These are phyloP conservation scores for Fusarium cicatricum DNA, from an alignment of 2,329 filamentous ascomycete species.

Conservation along the genomic window DNA sequence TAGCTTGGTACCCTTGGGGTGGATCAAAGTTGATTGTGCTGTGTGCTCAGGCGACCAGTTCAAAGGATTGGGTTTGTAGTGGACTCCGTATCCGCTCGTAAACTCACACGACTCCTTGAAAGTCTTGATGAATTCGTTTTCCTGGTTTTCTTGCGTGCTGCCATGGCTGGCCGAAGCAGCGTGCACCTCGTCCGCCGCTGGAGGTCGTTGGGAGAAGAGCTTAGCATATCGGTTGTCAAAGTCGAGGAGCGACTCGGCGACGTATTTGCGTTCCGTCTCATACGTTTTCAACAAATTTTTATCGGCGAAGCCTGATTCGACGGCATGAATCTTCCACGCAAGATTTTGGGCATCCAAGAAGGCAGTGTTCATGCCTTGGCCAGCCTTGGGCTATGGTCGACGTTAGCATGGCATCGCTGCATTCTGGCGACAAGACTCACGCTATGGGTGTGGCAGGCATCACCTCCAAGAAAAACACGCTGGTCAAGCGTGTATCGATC, in stretches of 20 bases:
- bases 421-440: slow-evolving; percentile 57
- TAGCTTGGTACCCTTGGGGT: slow-evolving; percentile 70
- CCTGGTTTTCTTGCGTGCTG: slow-evolving; percentile 51
- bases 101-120: slow-evolving; percentile 95
- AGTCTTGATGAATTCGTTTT: slow-evolving; percentile 85
- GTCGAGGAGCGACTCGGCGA: slow-evolving; percentile 83
- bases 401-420: slow-evolving; percentile 14
- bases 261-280: slow-evolving; percentile 82
- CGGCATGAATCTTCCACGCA: slow-evolving; percentile 95
- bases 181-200: slow-evolving; percentile 75
- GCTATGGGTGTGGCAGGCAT: slow-evolving; percentile 82
- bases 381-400: slow-evolving; percentile 73
- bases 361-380: slow-evolving; percentile 82
- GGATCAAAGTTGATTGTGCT: slow-evolving; percentile 74
- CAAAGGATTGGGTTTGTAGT: slow-evolving; percentile 81
- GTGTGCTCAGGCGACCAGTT: slow-evolving; percentile 83
- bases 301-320: slow-evolving; percentile 82
- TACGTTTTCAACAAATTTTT: slow-evolving; percentile 83
- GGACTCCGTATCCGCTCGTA: slow-evolving; percentile 90
- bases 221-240: slow-evolving; percentile 93
- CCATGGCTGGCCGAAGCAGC: slow-evolving; percentile 61
- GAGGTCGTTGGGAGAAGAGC: slow-evolving; percentile 82
- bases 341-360: slow-evolving; percentile 87
- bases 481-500: slow-evolving; percentile 73
- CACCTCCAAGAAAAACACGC: slow-evolving; percentile 77